Conservation (phyloP, 768 basidiomycete genomes). For the Lactarius indigo region DNA sequence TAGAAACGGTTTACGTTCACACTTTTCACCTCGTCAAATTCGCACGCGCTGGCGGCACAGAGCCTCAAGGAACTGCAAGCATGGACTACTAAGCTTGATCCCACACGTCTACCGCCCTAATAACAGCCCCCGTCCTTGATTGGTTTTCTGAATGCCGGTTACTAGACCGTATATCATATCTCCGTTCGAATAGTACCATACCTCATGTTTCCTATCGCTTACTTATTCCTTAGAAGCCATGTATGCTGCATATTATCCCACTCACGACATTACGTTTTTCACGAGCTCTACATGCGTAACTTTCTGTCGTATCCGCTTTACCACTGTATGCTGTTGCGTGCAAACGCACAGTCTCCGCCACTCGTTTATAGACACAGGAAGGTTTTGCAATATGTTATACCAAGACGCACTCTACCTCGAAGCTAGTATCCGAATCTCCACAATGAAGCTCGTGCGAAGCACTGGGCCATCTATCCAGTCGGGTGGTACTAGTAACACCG, state of each 20-base stretch:
- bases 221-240: conserved; percentile 26
- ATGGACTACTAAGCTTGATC: conserved; percentile 84
- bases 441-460: not conserved
- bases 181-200: conserved; percentile 20
- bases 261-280: conserved; percentile 22
- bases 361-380: not conserved
- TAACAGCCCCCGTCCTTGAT: conserved; percentile 6
- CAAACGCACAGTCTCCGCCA: not conserved
- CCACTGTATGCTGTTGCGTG: not conserved
- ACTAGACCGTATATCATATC: conserved; percentile 23
- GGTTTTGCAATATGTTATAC: not conserved
- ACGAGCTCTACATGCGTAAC: not conserved
- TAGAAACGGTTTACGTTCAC: conserved; percentile 88
- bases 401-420: not conserved
- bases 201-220: conserved; percentile 22
- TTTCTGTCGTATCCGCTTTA: conserved; percentile 3
- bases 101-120: conserved; percentile 47
- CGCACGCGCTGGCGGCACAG: conserved; percentile 82
- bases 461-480: not conserved
- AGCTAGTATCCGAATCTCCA: not conserved
- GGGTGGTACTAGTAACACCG: not conserved
- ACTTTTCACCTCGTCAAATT: conserved; percentile 88
- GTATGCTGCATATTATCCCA: conserved; percentile 21
- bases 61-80: conserved; percentile 77
- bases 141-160: conserved; percentile 4